phyloP scores from a whole-genome alignment of 192 early-diverging fungal genomes.

The Piromyces finnis region DNA sequence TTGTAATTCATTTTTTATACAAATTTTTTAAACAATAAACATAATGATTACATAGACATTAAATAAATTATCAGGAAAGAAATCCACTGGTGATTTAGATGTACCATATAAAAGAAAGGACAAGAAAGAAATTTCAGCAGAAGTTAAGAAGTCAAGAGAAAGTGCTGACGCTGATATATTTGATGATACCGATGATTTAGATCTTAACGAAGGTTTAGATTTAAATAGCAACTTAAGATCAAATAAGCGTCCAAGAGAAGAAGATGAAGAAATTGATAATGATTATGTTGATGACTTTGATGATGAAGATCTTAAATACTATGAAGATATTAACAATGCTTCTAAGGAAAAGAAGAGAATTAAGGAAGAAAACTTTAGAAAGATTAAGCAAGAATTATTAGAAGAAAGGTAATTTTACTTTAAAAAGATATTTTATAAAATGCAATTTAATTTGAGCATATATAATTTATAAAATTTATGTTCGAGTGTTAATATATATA shows the following conservation, averaged over 20 bases:
- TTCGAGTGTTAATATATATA: too few relatives aligned
- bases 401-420: not conserved
- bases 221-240: not conserved
- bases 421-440: too few relatives aligned
- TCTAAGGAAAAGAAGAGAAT: not conserved
- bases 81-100: not conserved
- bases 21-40: too few relatives aligned
- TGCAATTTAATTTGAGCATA: too few relatives aligned
- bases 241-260: not conserved
- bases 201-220: not conserved
- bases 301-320: not conserved
- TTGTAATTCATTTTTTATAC: too few relatives aligned
- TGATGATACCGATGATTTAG: not conserved
- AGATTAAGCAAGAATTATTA: not conserved
- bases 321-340: not conserved
- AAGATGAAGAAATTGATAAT: not conserved
- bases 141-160: not conserved
- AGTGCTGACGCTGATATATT: not conserved
- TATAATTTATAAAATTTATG: too few relatives aligned
- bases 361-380: not conserved
- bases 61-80: not conserved
- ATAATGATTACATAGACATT: too few relatives aligned
- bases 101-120: not conserved
- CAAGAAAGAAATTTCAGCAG: not conserved
- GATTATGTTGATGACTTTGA: not conserved